Percentiles rank a stretch among this genome's conserved stretches.
Evolutionary conservation across 2,329 filamentous ascomycete species (phyloP).

Genomic region (Xylogone sp.): DNA sequence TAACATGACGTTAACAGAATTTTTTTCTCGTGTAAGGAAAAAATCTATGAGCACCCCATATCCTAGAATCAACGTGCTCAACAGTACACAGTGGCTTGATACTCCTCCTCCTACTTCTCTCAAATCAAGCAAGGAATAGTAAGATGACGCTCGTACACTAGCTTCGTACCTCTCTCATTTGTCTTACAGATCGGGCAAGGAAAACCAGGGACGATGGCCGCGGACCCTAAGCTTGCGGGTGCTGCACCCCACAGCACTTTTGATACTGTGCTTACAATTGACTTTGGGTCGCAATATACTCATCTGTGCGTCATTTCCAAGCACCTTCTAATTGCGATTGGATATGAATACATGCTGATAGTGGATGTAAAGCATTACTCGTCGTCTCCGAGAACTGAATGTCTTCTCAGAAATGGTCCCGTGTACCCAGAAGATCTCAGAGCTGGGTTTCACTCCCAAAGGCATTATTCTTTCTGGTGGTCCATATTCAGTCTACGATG

Average conservation of each 20-base stretch:
- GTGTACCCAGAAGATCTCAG: conserved; percentile 76
- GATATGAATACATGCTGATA: conserved; percentile 5
- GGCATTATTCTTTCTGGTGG: conserved; percentile 78
- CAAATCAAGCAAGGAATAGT: too few species aligned
- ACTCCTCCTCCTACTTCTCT: too few species aligned
- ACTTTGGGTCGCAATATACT: conserved; percentile 51
- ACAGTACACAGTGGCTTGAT: too few species aligned
- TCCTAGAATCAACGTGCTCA: too few species aligned
- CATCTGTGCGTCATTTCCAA: conserved; percentile 6
- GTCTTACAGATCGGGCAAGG: too few species aligned
- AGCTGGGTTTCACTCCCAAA: conserved; percentile 75
- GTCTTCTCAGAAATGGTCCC: conserved; percentile 87
- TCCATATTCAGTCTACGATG: conserved; percentile 75
- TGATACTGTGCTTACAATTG: conserved; percentile 63
- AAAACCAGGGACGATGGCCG: too few species aligned
- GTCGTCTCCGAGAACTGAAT: conserved; percentile 72
- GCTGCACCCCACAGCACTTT: conserved; percentile 35
- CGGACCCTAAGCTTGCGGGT: conserved; percentile 5
- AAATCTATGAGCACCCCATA: too few species aligned
- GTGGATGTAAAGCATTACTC: conserved; percentile 46
- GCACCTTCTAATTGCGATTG: conserved; percentile 3
- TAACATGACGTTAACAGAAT: too few species aligned
- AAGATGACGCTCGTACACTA: too few species aligned
- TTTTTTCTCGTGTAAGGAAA: too few species aligned
- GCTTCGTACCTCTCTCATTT: too few species aligned